These are phyloP conservation scores for Xylaria sp. DNA, from an alignment of 2,329 filamentous ascomycete species.

Conservation along the genomic window DNA sequence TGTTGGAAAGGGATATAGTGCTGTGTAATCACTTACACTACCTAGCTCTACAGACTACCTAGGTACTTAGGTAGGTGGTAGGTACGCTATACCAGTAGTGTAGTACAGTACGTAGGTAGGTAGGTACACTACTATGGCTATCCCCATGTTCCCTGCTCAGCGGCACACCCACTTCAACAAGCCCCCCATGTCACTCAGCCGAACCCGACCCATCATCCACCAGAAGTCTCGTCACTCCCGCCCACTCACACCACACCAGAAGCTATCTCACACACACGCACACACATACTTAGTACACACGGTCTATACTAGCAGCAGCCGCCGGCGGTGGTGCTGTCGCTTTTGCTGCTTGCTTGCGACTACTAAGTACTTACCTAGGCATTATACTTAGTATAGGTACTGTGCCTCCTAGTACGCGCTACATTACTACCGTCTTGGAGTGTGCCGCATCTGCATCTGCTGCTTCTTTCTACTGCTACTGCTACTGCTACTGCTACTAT, in stretches of 20 bases:
- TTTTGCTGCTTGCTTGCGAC: not conserved
- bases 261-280: no score
- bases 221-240: constrained; percentile 34
- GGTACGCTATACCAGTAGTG: not conserved
- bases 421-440: not conserved
- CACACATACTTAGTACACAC: no score
- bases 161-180: constrained; percentile 31
- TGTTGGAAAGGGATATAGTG: not conserved
- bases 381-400: not conserved
- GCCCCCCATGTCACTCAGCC: constrained; percentile 37
- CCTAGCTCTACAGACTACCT: not conserved
- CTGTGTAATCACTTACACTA: not conserved
- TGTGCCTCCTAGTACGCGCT: not conserved
- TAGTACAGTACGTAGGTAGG: not conserved
- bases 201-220: constrained; percentile 34
- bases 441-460: constrained; percentile 15
- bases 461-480: constrained; percentile 5
- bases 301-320: constrained; percentile 14
- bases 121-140: not conserved
- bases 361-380: not conserved
- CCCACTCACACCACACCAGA: constrained; percentile 36
- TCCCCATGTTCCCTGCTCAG: constrained; percentile 29
- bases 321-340: constrained; percentile 19
- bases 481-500: not conserved
- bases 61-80: no score